A percentile compares a stretch with the other conserved stretches of the same genome.
Evolutionary conservation across 163 green algal genomes (phyloP).

Genomic region (Chlamydomonas reinhardtii): DNA sequence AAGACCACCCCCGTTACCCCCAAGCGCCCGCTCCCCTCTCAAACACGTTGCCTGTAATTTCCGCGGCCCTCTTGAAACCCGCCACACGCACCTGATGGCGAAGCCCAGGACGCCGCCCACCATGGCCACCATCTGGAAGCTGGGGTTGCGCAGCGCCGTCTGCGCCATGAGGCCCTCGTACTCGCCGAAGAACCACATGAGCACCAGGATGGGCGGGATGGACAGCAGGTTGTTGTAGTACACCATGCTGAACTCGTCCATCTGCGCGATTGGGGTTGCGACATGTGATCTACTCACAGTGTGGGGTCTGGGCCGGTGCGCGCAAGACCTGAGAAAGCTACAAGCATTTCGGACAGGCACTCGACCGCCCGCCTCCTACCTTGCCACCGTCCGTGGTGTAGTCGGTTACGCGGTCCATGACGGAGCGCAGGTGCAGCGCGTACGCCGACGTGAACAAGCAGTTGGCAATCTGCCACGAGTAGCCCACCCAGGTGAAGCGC

Average conservation of each 20-base stretch:
- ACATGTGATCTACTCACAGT: neutral
- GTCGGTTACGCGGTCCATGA: conserved; percentile 75
- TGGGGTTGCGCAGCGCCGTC: conserved; percentile 75
- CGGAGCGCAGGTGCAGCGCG: conserved; percentile 76
- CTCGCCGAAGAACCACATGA: conserved; percentile 74
- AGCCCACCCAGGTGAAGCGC: conserved; percentile 72
- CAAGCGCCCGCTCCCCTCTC: too few species aligned
- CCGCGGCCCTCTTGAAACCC: too few species aligned
- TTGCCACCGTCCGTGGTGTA: conserved; percentile 68
- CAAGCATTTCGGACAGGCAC: too few species aligned
- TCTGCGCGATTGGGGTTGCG: conserved; percentile 23
- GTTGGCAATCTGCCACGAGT: conserved; percentile 72
- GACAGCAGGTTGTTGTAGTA: conserved; percentile 96
- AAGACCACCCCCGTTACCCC: too few species aligned
- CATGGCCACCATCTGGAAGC: conserved; percentile 80
- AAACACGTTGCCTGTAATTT: too few species aligned
- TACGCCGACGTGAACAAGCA: conserved; percentile 82
- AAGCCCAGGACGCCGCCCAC: conserved; percentile 84
- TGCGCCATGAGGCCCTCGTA: conserved; percentile 61
- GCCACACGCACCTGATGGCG: conserved; percentile 69
- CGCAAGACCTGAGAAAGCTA: too few species aligned
- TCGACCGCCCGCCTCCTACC: neutral
- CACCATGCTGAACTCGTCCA: conserved; percentile 76
- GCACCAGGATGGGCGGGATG: conserved; percentile 80
- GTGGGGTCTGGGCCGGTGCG: too few species aligned